Percentiles rank a stretch among this genome's conserved stretches.
Conservation (phyloP, 2,329 filamentous ascomycete genomes). For the Bipolaris gigantea region DNA sequence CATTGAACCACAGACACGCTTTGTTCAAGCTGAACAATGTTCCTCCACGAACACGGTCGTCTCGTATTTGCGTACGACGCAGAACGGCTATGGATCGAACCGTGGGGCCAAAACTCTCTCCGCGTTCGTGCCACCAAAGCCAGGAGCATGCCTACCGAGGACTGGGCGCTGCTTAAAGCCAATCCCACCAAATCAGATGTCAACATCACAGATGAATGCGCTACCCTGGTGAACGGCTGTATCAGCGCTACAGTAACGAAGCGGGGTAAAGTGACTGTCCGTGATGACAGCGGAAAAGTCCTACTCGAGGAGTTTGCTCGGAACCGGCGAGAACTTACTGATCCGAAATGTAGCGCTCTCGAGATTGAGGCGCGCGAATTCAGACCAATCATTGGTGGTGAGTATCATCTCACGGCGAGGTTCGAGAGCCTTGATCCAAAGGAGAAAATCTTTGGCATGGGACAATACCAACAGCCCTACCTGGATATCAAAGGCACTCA, state of each 20-base stretch:
- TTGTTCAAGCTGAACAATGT: background rate
- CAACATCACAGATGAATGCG: constrained; percentile 28
- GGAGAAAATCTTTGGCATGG: constrained; percentile 70
- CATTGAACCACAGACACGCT: background rate
- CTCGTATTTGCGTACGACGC: constrained; percentile 61
- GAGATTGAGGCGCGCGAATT: constrained; percentile 62
- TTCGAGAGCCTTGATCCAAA: constrained; percentile 58
- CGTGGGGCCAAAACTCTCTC: constrained; percentile 54
- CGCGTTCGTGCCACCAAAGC: constrained; percentile 53
- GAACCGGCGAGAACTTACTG: constrained; percentile 53
- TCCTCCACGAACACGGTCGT: background rate
- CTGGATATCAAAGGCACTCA: constrained; percentile 66
- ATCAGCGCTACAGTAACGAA: constrained; percentile 53
- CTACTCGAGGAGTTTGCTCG: constrained; percentile 59
- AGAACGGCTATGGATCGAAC: constrained; percentile 53
- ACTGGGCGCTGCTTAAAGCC: constrained; percentile 27
- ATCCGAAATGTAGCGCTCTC: constrained; percentile 63
- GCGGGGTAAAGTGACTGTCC: constrained; percentile 55
- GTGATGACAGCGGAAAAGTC: constrained; percentile 46
- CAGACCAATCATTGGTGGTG: constrained; percentile 54
- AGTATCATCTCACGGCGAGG: constrained; percentile 61
- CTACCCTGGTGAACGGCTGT: constrained; percentile 53
- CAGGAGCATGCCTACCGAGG: constrained; percentile 27
- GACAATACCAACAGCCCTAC: constrained; percentile 67
- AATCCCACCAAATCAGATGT: background rate